These are phyloP conservation scores for Sclerotinia trifoliorum DNA, from an alignment of 2,329 filamentous ascomycete species.

Conservation along the genomic window DNA sequence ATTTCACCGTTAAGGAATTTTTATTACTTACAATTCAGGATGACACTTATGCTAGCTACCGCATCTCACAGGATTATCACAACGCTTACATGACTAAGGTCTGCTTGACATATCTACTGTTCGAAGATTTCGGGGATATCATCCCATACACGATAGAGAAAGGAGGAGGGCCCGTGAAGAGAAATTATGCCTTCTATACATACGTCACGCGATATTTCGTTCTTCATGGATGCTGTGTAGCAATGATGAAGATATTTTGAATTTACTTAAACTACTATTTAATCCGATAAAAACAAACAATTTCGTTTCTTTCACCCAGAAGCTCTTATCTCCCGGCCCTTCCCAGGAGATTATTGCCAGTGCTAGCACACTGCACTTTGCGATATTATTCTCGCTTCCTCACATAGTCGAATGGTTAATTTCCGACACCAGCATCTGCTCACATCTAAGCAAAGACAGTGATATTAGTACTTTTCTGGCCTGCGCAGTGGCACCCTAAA, in stretches of 20 bases:
- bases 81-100: neutral
- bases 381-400: neutral
- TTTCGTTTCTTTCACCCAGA: neutral
- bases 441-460: neutral
- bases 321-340: neutral
- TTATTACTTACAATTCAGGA: slow-evolving; percentile 17
- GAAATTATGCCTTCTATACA: neutral
- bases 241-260: neutral
- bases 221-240: neutral
- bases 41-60: neutral
- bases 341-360: neutral
- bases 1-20: slow-evolving; percentile 37
- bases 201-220: neutral
- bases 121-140: neutral
- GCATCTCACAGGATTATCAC: neutral
- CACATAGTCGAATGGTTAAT: neutral
- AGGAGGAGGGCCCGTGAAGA: neutral
- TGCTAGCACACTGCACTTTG: slow-evolving; percentile 2
- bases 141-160: neutral
- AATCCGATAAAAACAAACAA: neutral
- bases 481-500: neutral
- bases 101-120: neutral
- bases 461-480: neutral
- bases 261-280: neutral
- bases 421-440: neutral